Evolutionary conservation across 371 early-diverging fungal species (phyloP).

Genomic region (Mortierella sp.): DNA sequence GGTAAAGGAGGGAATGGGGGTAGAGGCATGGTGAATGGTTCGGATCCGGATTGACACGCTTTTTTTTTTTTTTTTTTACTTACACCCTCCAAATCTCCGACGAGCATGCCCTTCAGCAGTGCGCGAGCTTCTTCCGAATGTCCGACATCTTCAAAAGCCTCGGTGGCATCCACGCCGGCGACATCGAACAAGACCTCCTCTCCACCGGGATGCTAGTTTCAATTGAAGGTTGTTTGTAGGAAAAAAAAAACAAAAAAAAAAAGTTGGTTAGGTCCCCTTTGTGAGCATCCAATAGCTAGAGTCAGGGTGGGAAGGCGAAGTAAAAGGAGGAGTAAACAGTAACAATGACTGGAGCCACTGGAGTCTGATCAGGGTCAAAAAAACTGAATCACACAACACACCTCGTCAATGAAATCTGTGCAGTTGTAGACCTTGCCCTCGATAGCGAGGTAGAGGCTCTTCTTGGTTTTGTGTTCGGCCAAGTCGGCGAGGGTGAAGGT

Average conservation of each 20-base stretch:
- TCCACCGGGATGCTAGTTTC: constrained; percentile 82
- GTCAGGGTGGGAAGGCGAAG: too few species aligned
- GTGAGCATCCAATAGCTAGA: too few species aligned
- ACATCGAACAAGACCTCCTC: constrained; percentile 83
- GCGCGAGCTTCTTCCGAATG: constrained; percentile 95
- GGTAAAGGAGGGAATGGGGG: too few species aligned
- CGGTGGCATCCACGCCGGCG: constrained; percentile 90
- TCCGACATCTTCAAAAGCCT: constrained; percentile 95
- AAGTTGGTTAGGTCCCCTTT: too few species aligned
- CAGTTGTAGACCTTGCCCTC: constrained; percentile 87
- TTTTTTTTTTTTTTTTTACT: too few species aligned
- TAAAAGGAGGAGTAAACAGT: too few species aligned
- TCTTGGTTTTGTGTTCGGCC: constrained; percentile 63
- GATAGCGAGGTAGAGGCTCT: constrained; percentile 77
- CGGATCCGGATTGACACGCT: too few species aligned
- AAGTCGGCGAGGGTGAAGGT: constrained; percentile 68
- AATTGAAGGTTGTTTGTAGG: background rate
- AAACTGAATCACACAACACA: constrained; percentile 25
- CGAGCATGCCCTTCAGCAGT: constrained; percentile 71
- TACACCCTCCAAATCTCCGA: constrained; percentile 79
- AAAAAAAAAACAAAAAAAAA: background rate
- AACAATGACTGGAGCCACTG: background rate
- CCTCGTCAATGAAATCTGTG: constrained; percentile 80
- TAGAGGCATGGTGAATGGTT: too few species aligned
- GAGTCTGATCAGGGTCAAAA: background rate